Evolutionary conservation across 2,329 filamentous ascomycete species (phyloP).

Genomic region (Pestalotiopsis sp.): DNA sequence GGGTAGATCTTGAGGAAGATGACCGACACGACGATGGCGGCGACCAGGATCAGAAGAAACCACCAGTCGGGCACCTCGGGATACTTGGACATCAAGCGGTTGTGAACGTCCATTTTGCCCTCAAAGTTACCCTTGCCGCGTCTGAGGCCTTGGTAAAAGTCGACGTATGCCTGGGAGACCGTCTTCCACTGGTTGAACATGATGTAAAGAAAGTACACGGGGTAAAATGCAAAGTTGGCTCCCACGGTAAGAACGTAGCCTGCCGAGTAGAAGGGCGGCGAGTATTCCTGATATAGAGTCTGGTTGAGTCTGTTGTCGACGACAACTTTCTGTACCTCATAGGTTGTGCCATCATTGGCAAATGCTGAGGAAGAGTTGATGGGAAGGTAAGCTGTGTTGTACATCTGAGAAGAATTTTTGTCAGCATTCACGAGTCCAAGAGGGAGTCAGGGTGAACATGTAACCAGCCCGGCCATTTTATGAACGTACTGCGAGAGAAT

Average conservation of each 20-base stretch:
- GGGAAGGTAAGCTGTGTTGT: slow-evolving; percentile 47
- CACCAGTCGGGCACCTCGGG: slow-evolving; percentile 53
- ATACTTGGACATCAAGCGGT: slow-evolving; percentile 45
- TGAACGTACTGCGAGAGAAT: background rate
- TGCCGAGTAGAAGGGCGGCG: slow-evolving; percentile 47
- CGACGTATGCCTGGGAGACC: slow-evolving; percentile 38
- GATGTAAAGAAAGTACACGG: slow-evolving; percentile 46
- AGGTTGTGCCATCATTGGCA: slow-evolving; percentile 44
- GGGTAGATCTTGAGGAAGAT: slow-evolving; percentile 35
- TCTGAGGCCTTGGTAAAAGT: slow-evolving; percentile 41
- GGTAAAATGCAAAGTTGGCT: slow-evolving; percentile 47
- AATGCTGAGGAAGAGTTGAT: slow-evolving; percentile 46
- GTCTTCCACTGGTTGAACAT: slow-evolving; percentile 45
- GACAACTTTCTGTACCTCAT: slow-evolving; percentile 42
- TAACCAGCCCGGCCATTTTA: background rate
- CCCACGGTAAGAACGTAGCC: slow-evolving; percentile 44
- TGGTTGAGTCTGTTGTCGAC: slow-evolving; percentile 41
- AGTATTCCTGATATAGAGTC: slow-evolving; percentile 44
- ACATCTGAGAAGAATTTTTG: slow-evolving; percentile 24
- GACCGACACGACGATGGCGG: slow-evolving; percentile 36
- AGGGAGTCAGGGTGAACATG: no score
- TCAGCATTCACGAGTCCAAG: no score
- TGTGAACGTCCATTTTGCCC: slow-evolving; percentile 45
- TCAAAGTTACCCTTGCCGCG: slow-evolving; percentile 44
- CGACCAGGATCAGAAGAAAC: slow-evolving; percentile 43